Evolutionary conservation across 495 filamentous ascomycete species (phyloP), one percentile per base, ranked within the genome.

Genomic region (Choiromyces venosus): DNA sequence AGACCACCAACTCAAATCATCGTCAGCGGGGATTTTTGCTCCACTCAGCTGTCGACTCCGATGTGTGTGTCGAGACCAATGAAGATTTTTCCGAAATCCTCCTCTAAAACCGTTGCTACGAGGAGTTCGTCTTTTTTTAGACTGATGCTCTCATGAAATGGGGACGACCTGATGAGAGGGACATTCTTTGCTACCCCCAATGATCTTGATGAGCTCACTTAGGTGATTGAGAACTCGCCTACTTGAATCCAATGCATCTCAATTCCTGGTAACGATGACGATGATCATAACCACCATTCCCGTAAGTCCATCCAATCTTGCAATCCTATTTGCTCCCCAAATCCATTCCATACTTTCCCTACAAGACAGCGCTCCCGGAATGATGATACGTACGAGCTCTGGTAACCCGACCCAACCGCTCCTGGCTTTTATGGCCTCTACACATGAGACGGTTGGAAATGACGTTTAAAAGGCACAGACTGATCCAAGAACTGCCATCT

Each of bases 101-200:
- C 91, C 90, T 92, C 87, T 92, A 98, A 98, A 98, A 98, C 94
- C 94, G 93, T 97, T 89, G 89, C 93, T 91, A 93, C 91, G 94
- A 98, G 94, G 91, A 92, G 89, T 87, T 81, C 82, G 81, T 83
- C 81, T 69, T 73, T 35, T 70, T 76, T 72, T 65, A 37, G 75
- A 72, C 76, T 82, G 82, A 86, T 83, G 93, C 90, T 86, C 83
- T 92, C 94, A 98, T 94, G 94, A 98, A 89, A 86, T 89, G 92
- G 83, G 93, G 94, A 97, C 93, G 94, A 98, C 94, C 94, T 97
- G 87, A 91, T 86, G 90, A 89, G 85, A 87, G 91, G 87, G 84
- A 93, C 91, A 93, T 82, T 78, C 74, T 71, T 81, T 65, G 64
- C 65, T 68, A 29, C 70, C 39, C 65, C 21, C 52, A 35, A 67